A percentile compares a stretch with the other conserved stretches of the same genome.
Evolutionary conservation across 306 rosid species (phyloP).

Genomic region (Canavalia ensiformis): DNA sequence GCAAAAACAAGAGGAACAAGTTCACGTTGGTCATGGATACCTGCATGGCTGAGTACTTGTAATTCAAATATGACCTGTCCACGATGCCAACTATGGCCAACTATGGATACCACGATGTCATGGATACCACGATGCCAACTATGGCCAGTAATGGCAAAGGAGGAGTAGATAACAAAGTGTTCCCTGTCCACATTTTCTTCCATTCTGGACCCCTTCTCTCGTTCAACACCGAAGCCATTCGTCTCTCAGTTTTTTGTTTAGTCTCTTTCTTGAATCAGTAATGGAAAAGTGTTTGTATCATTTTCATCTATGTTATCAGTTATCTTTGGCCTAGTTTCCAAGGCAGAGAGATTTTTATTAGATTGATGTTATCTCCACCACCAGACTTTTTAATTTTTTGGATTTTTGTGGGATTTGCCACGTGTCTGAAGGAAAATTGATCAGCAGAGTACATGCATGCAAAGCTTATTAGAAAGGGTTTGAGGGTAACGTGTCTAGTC

Average conservation of each 20-base stretch:
- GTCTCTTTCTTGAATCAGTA: not conserved
- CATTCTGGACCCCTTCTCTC: slow-evolving; percentile 51
- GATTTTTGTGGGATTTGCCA: no score
- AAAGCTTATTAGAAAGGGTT: not conserved
- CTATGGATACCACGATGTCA: no score
- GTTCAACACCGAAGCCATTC: slow-evolving; percentile 58
- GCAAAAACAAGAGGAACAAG: slow-evolving; percentile 13
- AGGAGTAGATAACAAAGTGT: slow-evolving; percentile 51
- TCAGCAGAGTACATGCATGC: not conserved
- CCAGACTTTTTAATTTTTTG: no score
- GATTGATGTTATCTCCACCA: no score
- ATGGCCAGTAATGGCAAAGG: slow-evolving; percentile 58
- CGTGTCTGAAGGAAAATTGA: not conserved
- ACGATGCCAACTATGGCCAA: slow-evolving; percentile 54
- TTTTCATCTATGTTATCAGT: no score
- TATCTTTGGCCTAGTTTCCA: no score
- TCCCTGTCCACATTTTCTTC: slow-evolving; percentile 49
- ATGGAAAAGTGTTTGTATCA: no score
- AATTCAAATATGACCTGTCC: slow-evolving; percentile 3
- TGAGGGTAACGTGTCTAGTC: not conserved
- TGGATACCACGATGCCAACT: slow-evolving; percentile 51
- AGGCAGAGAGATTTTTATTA: no score
- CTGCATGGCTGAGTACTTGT: slow-evolving; percentile 17
- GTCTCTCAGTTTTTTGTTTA: not conserved
- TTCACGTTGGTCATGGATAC: not conserved